Base-by-base conservation (phyloP, 192 early-diverging fungal genomes). In the Coemansia sp. region DNA sequence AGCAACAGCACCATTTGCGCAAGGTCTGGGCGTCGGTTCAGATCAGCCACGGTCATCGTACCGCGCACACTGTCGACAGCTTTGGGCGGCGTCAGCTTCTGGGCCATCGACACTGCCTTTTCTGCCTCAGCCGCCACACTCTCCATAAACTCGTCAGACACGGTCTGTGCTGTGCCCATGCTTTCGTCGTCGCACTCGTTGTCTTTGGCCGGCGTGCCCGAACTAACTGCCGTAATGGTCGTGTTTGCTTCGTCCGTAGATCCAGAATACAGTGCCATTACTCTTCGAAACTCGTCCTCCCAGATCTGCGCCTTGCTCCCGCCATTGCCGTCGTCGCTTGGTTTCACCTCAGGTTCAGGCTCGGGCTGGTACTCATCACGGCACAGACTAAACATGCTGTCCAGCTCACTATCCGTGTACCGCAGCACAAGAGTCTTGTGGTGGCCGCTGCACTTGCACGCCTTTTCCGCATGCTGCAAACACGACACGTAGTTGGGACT, bases 401-500 rank as follows among this genome's bases (percentile, higher is more conserved):
- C 48, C 48, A 89, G 83, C 44, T 81, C 68, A 7, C 54, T 60
- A 42, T 89, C 88, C 0, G 78, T 58, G 64, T 76, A 84, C 11
- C 88, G 86, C 11, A 80, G 31, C 44, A 72, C 69, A 37, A 89
- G 68, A 1, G 65, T 64, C 34, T 82, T 81, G 6, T 59, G 23
- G 31, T 59, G 51, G 0, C 59, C 57, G 12, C 20, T 46, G 60
- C 87, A 88, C 51, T 78, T 69, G 72, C 87, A 88, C 36, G 80
- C 44, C 61, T 81, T 74, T 7, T 77, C 68, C 17, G 81, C 77
- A 60, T 93, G 93, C 2, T 80, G 72, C 15, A 87, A 64, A 50
- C 91, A 94, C 10, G 77, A 69, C 37, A 92, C 83, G 34, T 70
- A 72, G 62, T 87, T 87, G 26, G 83, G 64, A 19, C 84, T 82